Conservation (phyloP, 2,329 filamentous ascomycete genomes). For the Fusarium sp. region DNA sequence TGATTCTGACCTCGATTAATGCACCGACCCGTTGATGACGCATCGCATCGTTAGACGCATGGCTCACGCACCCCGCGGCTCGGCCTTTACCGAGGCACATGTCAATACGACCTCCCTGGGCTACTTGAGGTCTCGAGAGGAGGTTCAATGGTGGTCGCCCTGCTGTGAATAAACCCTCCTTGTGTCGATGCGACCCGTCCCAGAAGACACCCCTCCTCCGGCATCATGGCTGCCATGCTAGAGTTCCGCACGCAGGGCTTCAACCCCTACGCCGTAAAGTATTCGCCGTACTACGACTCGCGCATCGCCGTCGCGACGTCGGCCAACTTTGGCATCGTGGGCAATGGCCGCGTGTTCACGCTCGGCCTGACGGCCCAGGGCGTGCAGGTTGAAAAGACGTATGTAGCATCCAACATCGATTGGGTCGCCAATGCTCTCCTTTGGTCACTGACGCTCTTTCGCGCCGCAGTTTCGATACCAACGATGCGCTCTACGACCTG, state of each 20-base stretch:
- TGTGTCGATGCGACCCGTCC: slow-evolving; percentile 35
- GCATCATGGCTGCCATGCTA: slow-evolving; percentile 76
- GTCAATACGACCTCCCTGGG: slow-evolving; percentile 33
- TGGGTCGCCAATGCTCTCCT: not conserved
- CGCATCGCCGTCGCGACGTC: slow-evolving; percentile 89
- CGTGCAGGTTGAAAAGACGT: slow-evolving; percentile 87
- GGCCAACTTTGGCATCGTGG: slow-evolving; percentile 97
- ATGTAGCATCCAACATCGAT: slow-evolving; percentile 37
- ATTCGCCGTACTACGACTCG: slow-evolving; percentile 98
- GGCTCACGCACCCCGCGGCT: slow-evolving; percentile 37
- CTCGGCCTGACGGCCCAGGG: slow-evolving; percentile 86
- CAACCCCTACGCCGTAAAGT: slow-evolving; percentile 97
- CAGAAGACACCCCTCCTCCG: slow-evolving; percentile 5
- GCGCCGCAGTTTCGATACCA: slow-evolving; percentile 83
- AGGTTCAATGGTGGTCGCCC: slow-evolving; percentile 6
- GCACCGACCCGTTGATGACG: slow-evolving; percentile 28
- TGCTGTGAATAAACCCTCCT: slow-evolving; percentile 21
- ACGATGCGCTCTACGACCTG: slow-evolving; percentile 95
- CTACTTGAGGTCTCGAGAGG: not conserved
- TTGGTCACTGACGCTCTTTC: not conserved
- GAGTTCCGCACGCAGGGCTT: slow-evolving; percentile 94
- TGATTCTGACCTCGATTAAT: slow-evolving; percentile 36
- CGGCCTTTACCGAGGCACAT: slow-evolving; percentile 52
- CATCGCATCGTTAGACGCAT: slow-evolving; percentile 33
- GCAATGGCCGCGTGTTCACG: slow-evolving; percentile 91